phyloP scores from a whole-genome alignment of 2,329 filamentous ascomycete genomes.

The Fusarium kyushuense region DNA sequence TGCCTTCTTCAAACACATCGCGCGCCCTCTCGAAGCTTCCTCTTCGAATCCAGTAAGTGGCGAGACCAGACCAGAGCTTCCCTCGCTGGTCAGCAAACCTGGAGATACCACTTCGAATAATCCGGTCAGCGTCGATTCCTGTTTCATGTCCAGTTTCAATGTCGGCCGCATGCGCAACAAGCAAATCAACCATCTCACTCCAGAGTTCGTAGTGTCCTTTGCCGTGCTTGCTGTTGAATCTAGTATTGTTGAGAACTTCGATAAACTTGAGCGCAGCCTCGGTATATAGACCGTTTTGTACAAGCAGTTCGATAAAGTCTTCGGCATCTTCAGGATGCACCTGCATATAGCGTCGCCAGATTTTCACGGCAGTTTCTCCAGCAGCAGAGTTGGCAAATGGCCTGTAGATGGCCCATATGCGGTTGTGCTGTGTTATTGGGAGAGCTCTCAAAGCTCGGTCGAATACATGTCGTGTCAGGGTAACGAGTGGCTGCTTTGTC shows the following conservation, averaged over 20 bases:
- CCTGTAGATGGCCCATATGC: constrained; percentile 93
- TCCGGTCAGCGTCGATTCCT: constrained; percentile 90
- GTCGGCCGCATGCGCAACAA: constrained; percentile 90
- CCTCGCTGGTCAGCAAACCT: constrained; percentile 94
- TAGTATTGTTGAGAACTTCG: constrained; percentile 87
- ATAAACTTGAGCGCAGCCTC: constrained; percentile 94
- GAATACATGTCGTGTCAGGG: constrained; percentile 86
- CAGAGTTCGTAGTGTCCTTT: constrained; percentile 97
- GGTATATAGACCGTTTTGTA: constrained; percentile 84
- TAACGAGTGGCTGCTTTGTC: constrained; percentile 90
- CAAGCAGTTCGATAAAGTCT: constrained; percentile 91
- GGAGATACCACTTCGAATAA: constrained; percentile 90
- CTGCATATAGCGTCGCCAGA: constrained; percentile 97
- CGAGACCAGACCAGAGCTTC: constrained; percentile 93
- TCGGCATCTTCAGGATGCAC: constrained; percentile 95
- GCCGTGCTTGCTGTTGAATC: constrained; percentile 90
- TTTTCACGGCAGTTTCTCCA: constrained; percentile 89
- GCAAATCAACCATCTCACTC: constrained; percentile 95
- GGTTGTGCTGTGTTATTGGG: constrained; percentile 93
- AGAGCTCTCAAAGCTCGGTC: constrained; percentile 91
- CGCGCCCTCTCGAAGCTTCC: constrained; percentile 93
- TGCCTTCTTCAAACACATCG: constrained; percentile 94
- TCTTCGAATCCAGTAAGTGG: constrained; percentile 95
- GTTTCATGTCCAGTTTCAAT: constrained; percentile 83
- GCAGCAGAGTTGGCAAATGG: constrained; percentile 92